phyloP scores from a whole-genome alignment of 805 yeast genomes.

The Scheffersomyces stipitis region DNA sequence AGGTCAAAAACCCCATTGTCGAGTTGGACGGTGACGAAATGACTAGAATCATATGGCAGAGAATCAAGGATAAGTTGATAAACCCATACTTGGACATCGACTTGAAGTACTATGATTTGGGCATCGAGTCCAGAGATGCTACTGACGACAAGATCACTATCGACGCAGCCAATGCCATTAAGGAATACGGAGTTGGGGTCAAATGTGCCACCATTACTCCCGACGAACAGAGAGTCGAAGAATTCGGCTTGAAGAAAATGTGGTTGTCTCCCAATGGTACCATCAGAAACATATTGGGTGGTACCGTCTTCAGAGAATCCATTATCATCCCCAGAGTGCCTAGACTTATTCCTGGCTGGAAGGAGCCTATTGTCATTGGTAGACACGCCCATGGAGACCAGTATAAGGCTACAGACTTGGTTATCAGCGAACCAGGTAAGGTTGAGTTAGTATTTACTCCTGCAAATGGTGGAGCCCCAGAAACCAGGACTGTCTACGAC shows the following conservation, averaged over 20 bases:
- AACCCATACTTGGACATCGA: conserved; percentile 84
- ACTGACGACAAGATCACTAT: conserved; percentile 86
- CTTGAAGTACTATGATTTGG: conserved; percentile 87
- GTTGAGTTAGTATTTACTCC: conserved; percentile 78
- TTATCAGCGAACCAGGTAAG: conserved; percentile 77
- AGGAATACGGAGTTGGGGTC: conserved; percentile 87
- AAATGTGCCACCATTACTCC: conserved; percentile 99
- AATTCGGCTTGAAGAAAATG: conserved; percentile 89
- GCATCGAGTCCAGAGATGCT: conserved; percentile 80
- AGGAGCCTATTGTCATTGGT: conserved; percentile 92
- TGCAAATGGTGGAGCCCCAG: conserved; percentile 54
- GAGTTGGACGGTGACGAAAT: conserved; percentile 98
- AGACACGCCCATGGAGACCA: conserved; percentile 98
- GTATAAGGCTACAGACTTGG: conserved; percentile 87
- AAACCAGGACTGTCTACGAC: conserved; percentile 62
- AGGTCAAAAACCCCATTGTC: conserved; percentile 85
- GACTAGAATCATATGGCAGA: conserved; percentile 95
- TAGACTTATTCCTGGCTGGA: conserved; percentile 88
- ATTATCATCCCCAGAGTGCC: conserved; percentile 89
- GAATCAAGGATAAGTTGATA: conserved; percentile 82
- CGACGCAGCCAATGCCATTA: conserved; percentile 88
- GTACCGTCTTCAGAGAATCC: conserved; percentile 96
- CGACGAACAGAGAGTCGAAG: conserved; percentile 91
- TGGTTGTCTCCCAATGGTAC: conserved; percentile 98
- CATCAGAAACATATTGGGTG: conserved; percentile 91